phyloP scores from a whole-genome alignment of 805 yeast genomes.

The Zygosaccharomyces rouxii region DNA sequence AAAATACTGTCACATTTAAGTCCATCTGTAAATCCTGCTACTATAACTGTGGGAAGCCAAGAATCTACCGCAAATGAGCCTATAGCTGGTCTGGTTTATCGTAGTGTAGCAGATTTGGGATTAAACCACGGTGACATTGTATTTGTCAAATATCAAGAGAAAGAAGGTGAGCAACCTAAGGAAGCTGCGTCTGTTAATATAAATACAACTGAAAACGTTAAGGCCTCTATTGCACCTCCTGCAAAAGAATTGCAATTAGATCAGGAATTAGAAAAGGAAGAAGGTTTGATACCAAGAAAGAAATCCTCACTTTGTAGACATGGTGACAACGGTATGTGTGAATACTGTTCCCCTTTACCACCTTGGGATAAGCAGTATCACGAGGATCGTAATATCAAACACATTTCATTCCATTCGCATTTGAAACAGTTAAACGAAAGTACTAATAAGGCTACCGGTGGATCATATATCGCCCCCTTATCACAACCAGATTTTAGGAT shows the following conservation, averaged over 20 bases:
- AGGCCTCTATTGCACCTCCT: conserved; percentile 18
- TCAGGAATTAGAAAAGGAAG: conserved; percentile 53
- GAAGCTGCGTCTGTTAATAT: neutral
- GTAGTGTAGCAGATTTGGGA: conserved; percentile 41
- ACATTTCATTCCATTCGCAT: conserved; percentile 80
- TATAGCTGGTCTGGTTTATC: conserved; percentile 22
- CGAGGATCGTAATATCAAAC: conserved; percentile 74
- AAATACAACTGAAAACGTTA: conserved; percentile 3
- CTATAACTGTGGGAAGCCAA: conserved; percentile 28
- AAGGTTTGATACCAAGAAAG: conserved; percentile 68
- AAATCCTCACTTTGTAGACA: conserved; percentile 71
- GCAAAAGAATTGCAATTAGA: conserved; percentile 65
- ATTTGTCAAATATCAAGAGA: conserved; percentile 38
- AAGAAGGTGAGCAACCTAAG: neutral
- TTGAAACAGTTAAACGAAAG: conserved; percentile 65
- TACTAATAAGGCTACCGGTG: conserved; percentile 50
- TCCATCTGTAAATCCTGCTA: conserved; percentile 23
- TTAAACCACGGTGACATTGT: conserved; percentile 61
- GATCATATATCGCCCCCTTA: conserved; percentile 77
- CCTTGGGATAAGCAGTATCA: conserved; percentile 87
- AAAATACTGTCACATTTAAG: conserved; percentile 32
- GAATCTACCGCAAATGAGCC: conserved; percentile 30
- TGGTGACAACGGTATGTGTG: conserved; percentile 95
- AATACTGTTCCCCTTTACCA: conserved; percentile 90
- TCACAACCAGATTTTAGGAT: conserved; percentile 67